Base-by-base conservation (phyloP, 345 rosid species). In the Lenwebbia sp. region DNA sequence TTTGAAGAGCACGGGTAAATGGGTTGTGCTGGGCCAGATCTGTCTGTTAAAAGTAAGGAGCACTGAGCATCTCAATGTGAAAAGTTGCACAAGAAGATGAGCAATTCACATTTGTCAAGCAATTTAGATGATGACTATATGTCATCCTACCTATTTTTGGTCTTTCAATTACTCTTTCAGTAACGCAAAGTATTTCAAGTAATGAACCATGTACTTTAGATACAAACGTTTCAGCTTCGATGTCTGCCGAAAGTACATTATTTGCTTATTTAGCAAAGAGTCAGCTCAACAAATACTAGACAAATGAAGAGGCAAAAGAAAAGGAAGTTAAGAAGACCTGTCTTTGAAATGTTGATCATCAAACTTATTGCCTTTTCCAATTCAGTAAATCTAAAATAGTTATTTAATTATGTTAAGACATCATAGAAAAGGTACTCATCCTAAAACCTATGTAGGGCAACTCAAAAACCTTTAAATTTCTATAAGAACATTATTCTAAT, bases 11-110 rank as follows among this genome's bases (percentile, higher is more conserved):
- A 76, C 47, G 78, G 13, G 98, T 87, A 62, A 91, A 95, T 54
- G 89, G 90, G 86, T 86, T 93, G 54, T 92, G 92, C 82, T 88
- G 92, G 2, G 95, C 94, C 62, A 95, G 91, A 89, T 93, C 94
- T 10, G 94, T 94, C 98, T 95, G 92, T 76, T 87, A 85, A 90
- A 87, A 60, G 9, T 74, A 60, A 47, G 49, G 41, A 15, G 58
- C n/a, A 55, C 25, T 55, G 12, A 55, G 30, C 25, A 78, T 19
- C n/a, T 40, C 82, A 37, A 75, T 28, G 9, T 75, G 47, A 75
- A 75, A 75, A 75, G 49, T 33, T 75, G 26, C 49, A 25, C 17
- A 25, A 41, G 83, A 82, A 82, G 83, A 62, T 62, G 75, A 44
- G 33, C 83, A 26, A 13, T 75, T 75, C 7, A 17, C 50, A 37